phyloP scores from a whole-genome alignment of 371 early-diverging fungal species.

The Quaeritorhiza haematococci region DNA sequence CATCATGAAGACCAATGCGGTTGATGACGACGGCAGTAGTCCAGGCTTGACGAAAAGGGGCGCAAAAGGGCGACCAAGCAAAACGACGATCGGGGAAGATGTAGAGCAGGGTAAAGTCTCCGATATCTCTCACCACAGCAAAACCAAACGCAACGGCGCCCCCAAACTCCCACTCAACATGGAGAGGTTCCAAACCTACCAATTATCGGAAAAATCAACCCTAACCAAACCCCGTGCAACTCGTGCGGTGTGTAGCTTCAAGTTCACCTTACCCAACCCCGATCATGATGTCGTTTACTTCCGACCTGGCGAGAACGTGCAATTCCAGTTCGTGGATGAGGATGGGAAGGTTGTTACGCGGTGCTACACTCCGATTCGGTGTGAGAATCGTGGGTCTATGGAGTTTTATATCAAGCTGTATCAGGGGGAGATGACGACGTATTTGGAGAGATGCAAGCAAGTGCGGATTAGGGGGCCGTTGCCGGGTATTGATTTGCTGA shows the following conservation, averaged over 20 bases:
- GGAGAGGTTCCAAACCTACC: conserved; percentile 5
- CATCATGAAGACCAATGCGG: background rate
- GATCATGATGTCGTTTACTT: conserved; percentile 10
- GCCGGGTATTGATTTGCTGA: conserved; percentile 3
- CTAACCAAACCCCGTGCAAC: conserved; percentile 8
- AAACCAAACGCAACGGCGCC: too few relatives aligned
- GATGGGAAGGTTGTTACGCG: conserved; percentile 20
- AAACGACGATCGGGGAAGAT: background rate
- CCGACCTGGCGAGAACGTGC: conserved; percentile 26
- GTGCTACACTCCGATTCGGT: conserved; percentile 29
- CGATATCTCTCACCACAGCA: background rate
- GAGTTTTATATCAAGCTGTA: conserved; percentile 33
- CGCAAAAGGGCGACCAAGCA: background rate
- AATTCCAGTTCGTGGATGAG: conserved; percentile 22
- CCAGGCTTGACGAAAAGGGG: background rate
- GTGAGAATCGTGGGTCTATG: conserved; percentile 13
- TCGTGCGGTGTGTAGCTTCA: conserved; percentile 12
- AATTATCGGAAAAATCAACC: conserved; percentile 2
- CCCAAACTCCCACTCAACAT: too few relatives aligned
- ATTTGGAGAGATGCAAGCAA: conserved; percentile 15
- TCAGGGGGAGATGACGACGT: conserved; percentile 30
- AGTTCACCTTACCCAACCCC: conserved; percentile 12
- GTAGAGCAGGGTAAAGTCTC: too few relatives aligned
- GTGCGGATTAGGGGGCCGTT: conserved; percentile 29
- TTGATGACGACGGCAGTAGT: background rate